A percentile compares a stretch with the other conserved stretches of the same genome.
Conservation (phyloP, 2,329 filamentous ascomycete species). For the Penicillium sp. region DNA sequence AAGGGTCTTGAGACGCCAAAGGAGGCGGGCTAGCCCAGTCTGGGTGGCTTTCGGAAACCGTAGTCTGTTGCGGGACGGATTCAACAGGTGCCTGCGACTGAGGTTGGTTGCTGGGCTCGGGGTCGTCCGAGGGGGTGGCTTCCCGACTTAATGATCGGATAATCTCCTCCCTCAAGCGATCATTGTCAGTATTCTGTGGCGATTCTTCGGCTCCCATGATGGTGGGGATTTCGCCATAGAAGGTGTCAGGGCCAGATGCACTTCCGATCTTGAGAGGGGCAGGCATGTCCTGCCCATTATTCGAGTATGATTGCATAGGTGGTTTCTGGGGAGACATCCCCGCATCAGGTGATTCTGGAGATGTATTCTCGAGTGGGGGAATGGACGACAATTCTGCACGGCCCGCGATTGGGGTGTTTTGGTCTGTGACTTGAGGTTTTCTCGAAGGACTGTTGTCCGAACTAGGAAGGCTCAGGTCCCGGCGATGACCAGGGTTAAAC, state of each 20-base stretch:
- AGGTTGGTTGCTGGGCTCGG: conserved; percentile 22
- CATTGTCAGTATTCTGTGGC: conserved; percentile 42
- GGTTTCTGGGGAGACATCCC: conserved; percentile 1
- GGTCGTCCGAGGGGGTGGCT: conserved; percentile 30
- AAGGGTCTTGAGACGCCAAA: conserved; percentile 16
- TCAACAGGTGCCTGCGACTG: conserved; percentile 23
- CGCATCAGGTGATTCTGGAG: conserved; percentile 12
- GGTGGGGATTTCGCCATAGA: conserved; percentile 28
- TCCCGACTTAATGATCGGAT: conserved; percentile 47
- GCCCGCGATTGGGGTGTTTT: conserved; percentile 42
- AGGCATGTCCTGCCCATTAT: conserved; percentile 23
- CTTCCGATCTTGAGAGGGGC: conserved; percentile 35
- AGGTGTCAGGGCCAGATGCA: conserved; percentile 15
- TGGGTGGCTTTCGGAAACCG: conserved; percentile 17
- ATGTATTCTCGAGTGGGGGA: conserved; percentile 24
- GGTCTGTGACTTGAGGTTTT: conserved; percentile 52
- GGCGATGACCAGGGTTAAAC: conserved; percentile 55
- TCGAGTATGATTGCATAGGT: conserved; percentile 6
- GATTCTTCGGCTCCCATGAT: conserved; percentile 37
- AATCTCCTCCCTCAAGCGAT: conserved; percentile 48
- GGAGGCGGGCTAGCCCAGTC: conserved; percentile 11
- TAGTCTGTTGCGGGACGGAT: conserved; percentile 32
- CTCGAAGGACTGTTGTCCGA: conserved; percentile 61
- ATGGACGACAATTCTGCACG: conserved; percentile 45
- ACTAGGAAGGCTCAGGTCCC: conserved; percentile 58